Evolutionary conservation across 331 rosid genomes (phyloP).

Genomic region (Phaseolus coccineus): DNA sequence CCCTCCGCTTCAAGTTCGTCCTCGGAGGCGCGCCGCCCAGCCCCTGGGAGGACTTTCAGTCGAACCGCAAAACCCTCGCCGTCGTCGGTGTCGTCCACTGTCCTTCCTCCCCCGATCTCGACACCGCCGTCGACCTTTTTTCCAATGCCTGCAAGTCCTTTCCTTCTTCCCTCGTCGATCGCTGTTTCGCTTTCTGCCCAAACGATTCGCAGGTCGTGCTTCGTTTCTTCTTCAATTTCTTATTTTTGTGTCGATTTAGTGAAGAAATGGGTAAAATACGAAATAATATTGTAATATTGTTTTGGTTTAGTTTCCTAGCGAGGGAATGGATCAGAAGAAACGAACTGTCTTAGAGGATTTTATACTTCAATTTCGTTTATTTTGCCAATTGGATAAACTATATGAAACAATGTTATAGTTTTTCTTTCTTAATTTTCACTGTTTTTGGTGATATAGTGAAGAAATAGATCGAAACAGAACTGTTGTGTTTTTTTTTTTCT

Average conservation of each 20-base stretch:
- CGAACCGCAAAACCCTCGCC: conserved; percentile 89
- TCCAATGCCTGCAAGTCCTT: conserved; percentile 57
- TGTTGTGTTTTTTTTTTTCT: not conserved
- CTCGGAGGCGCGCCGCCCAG: conserved; percentile 84
- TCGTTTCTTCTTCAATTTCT: not conserved
- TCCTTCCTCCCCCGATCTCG: conserved; percentile 92
- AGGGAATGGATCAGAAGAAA: not conserved
- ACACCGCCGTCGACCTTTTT: conserved; percentile 60
- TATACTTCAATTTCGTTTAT: not conserved
- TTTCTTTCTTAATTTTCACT: not conserved
- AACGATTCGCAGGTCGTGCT: conserved; percentile 77
- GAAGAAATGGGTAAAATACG: not conserved
- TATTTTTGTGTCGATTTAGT: not conserved
- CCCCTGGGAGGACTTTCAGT: conserved; percentile 98
- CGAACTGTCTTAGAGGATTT: not conserved
- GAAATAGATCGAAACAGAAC: not conserved
- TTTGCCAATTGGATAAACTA: not conserved
- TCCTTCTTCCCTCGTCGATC: conserved; percentile 80
- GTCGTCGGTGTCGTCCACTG: conserved; percentile 88
- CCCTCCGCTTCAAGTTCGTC: conserved; percentile 82
- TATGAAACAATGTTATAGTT: not conserved
- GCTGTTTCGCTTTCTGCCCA: conserved; percentile 94
- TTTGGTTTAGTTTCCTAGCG: not conserved
- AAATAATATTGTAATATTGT: not conserved
- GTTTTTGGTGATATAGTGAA: not conserved